Percentiles rank a stretch among this genome's conserved stretches.
phyloP scores from a whole-genome alignment of 1,139 yeast species.

The Suhomyces atakaporum region DNA sequence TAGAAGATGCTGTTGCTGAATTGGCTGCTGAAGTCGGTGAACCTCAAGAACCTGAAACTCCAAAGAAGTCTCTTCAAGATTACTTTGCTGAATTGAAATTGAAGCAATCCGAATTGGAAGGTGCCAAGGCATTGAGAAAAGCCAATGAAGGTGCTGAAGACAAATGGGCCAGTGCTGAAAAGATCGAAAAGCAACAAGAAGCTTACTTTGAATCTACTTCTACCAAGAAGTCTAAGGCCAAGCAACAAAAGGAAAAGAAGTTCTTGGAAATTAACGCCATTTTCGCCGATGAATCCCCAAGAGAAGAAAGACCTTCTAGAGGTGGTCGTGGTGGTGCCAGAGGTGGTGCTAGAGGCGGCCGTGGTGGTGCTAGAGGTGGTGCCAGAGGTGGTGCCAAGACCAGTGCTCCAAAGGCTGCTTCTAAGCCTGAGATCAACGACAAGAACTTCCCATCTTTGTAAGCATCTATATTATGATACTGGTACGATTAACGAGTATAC shows the following conservation, averaged over 20 bases:
- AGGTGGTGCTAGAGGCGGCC: constrained; percentile 22
- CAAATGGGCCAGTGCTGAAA: constrained; percentile 64
- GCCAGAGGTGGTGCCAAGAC: constrained; percentile 24
- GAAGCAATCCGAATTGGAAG: constrained; percentile 49
- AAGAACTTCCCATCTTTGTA: constrained; percentile 65
- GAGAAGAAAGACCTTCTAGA: constrained; percentile 23
- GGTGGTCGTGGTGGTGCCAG: constrained; percentile 44
- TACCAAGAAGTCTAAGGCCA: constrained; percentile 60
- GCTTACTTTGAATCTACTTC: constrained; percentile 56
- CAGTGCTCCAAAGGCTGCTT: constrained; percentile 25
- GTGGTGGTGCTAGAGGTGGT: constrained; percentile 26
- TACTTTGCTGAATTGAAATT: constrained; percentile 65
- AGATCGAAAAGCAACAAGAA: constrained; percentile 59
- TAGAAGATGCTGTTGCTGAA: constrained; percentile 58
- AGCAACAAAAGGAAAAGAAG: constrained; percentile 69
- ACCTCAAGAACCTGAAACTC: constrained; percentile 40
- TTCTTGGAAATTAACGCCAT: constrained; percentile 66
- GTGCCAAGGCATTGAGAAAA: constrained; percentile 46
- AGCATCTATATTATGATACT: constrained; percentile 5
- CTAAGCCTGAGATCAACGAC: constrained; percentile 52
- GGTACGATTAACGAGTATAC: not conserved
- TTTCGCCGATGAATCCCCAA: constrained; percentile 52
- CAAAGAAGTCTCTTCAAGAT: constrained; percentile 67
- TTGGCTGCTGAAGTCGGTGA: constrained; percentile 40
- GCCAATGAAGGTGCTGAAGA: constrained; percentile 63